Conservation (phyloP, 768 basidiomycete species). For the Russula olivacea region DNA sequence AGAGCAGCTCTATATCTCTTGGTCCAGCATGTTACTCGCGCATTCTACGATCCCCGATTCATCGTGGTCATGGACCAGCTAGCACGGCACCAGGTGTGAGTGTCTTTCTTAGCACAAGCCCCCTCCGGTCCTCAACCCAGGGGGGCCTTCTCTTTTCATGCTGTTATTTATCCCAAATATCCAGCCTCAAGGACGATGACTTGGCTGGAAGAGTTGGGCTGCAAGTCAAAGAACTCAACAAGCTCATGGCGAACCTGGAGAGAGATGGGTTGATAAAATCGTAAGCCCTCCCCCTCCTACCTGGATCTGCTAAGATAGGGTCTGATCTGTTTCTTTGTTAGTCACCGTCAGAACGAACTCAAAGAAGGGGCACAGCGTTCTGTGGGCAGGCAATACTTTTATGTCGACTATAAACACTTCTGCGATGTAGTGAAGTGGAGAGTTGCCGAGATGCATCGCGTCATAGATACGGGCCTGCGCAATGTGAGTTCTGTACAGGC, state of each 20-base stretch:
- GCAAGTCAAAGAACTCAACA: conserved; percentile 85
- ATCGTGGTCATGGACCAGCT: conserved; percentile 93
- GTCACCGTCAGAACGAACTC: conserved; percentile 86
- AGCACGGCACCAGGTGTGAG: conserved; percentile 91
- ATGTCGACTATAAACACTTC: conserved; percentile 91
- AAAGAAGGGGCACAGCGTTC: conserved; percentile 86
- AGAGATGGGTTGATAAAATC: conserved; percentile 74
- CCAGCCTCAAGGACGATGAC: conserved; percentile 89
- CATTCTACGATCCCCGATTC: conserved; percentile 91
- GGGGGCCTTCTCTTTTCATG: conserved; percentile 14
- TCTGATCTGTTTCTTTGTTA: conserved; percentile 29
- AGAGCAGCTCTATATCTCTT: conserved; percentile 78
- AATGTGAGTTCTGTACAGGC: conserved; percentile 49
- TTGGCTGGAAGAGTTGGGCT: conserved; percentile 86
- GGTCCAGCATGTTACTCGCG: conserved; percentile 87
- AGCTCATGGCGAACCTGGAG: conserved; percentile 75
- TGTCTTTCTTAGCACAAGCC: conserved; percentile 32
- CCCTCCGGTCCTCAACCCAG: conserved; percentile 21
- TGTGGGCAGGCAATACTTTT: conserved; percentile 89
- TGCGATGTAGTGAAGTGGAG: conserved; percentile 99
- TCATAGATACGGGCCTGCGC: conserved; percentile 83
- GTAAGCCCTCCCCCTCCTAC: conserved; percentile 38
- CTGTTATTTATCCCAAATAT: conserved; percentile 26
- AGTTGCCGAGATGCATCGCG: conserved; percentile 84
- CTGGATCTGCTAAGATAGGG: neutral